Percentiles rank a stretch among this genome's conserved stretches.
These are phyloP conservation scores for Jacaranda copaia DNA, from an alignment of 257 asterid genomes.

Conservation along the genomic window DNA sequence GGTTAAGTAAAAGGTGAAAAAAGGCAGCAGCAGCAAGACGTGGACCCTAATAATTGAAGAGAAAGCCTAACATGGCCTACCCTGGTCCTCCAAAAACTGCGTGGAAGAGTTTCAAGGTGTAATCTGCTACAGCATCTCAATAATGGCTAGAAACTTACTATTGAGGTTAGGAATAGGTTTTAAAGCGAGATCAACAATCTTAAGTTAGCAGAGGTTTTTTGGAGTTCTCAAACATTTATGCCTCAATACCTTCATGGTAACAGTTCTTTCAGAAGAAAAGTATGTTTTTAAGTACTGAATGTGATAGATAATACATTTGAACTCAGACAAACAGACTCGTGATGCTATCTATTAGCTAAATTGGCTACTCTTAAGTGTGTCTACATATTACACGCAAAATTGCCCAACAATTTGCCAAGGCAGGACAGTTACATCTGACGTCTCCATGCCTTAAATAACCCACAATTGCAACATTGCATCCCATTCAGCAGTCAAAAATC, in stretches of 20 bases:
- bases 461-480: slow-evolving; percentile 27
- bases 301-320: not conserved
- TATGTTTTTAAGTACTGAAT: not conserved
- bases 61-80: no score
- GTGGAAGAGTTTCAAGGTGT: no score
- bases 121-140: not conserved
- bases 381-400: slow-evolving; percentile 15
- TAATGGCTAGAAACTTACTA: not conserved
- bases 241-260: no score
- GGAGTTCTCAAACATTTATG: no score
- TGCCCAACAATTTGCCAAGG: not conserved
- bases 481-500: slow-evolving; percentile 16
- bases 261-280: not conserved
- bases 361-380: not conserved
- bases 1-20: no score
- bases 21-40: no score
- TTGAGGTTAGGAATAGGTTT: no score
- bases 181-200: no score
- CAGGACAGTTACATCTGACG: slow-evolving; percentile 22
- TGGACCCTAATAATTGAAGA: no score
- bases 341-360: not conserved
- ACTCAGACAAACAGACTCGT: not conserved
- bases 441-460: not conserved
- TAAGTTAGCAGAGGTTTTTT: no score
- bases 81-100: no score